phyloP scores from a whole-genome alignment of 2,329 filamentous ascomycete species.

The Stagonosporopsis tanaceti region DNA sequence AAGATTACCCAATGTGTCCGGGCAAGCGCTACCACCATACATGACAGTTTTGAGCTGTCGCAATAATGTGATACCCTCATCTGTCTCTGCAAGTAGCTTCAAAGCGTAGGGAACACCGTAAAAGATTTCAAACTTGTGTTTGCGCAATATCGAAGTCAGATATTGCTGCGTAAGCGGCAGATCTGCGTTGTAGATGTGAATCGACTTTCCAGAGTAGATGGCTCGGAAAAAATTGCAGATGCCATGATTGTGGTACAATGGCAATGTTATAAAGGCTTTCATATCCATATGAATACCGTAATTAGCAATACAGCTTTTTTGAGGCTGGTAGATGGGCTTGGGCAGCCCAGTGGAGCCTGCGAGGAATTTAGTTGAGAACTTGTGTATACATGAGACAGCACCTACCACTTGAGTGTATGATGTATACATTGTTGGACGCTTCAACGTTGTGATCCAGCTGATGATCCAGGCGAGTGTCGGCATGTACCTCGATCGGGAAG shows the following conservation, averaged over 20 bases:
- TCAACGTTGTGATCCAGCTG: constrained; percentile 32
- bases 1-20: constrained; percentile 64
- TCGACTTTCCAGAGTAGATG: constrained; percentile 34
- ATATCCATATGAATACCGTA: constrained; percentile 32
- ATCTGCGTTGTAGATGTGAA: constrained; percentile 37
- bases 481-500: constrained; percentile 36
- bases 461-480: constrained; percentile 35
- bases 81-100: constrained; percentile 67
- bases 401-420: constrained; percentile 37
- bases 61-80: constrained; percentile 62
- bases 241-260: constrained; percentile 38
- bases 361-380: background rate
- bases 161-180: constrained; percentile 32
- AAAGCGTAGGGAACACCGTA: constrained; percentile 70
- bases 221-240: constrained; percentile 40
- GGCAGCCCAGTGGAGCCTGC: constrained; percentile 66
- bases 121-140: constrained; percentile 61
- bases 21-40: constrained; percentile 66
- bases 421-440: constrained; percentile 30
- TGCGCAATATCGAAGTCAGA: constrained; percentile 25
- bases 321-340: constrained; percentile 68
- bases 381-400: no score
- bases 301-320: constrained; percentile 48
- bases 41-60: constrained; percentile 62
- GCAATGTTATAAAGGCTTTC: constrained; percentile 35